Evolutionary conservation across 768 basidiomycete species (phyloP).

Genomic region (Crepidotus variabilis): DNA sequence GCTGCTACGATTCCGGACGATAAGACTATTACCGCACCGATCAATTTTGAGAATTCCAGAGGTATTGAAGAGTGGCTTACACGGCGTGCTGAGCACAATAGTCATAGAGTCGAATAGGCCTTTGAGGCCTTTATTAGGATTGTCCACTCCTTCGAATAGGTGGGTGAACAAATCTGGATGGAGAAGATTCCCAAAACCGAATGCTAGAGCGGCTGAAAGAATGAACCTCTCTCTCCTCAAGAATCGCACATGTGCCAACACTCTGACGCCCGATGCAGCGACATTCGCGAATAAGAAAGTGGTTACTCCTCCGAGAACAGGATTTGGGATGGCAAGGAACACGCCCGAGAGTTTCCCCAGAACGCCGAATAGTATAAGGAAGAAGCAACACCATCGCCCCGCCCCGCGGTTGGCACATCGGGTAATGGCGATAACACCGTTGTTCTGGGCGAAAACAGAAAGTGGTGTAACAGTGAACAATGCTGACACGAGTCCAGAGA

Average conservation of each 20-base stretch:
- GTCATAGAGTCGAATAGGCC: conserved; percentile 77
- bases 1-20: conserved; percentile 55
- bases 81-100: conserved; percentile 78
- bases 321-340: conserved; percentile 80
- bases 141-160: conserved; percentile 60
- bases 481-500: conserved; percentile 76
- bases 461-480: conserved; percentile 80
- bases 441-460: conserved; percentile 81
- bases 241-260: conserved; percentile 57
- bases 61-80: conserved; percentile 37
- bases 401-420: conserved; percentile 80
- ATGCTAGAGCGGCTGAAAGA: conserved; percentile 62
- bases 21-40: conserved; percentile 38
- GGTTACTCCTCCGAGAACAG: conserved; percentile 82
- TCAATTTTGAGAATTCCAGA: neutral
- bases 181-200: conserved; percentile 71
- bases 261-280: conserved; percentile 64
- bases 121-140: conserved; percentile 50
- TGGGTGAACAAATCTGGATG: conserved; percentile 62
- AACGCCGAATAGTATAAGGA: conserved; percentile 77
- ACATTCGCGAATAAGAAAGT: conserved; percentile 85
- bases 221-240: conserved; percentile 67
- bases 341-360: conserved; percentile 82
- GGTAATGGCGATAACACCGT: conserved; percentile 80
- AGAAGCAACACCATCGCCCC: conserved; percentile 74